Conservation (phyloP, 768 basidiomycete species). For the Nevesoporus exiguus region DNA sequence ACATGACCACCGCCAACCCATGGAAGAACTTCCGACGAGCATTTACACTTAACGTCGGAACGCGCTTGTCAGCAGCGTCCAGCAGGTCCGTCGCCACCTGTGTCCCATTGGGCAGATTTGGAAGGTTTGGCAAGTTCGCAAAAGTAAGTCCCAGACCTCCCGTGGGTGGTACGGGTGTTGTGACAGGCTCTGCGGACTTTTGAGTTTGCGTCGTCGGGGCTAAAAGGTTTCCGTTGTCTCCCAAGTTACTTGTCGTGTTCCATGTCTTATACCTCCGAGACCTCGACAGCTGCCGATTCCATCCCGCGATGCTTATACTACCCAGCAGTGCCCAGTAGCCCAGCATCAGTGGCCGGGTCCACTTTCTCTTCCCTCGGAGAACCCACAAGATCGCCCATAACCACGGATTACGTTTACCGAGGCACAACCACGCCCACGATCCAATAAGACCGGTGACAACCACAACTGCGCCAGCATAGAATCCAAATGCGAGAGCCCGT, state of each 20-base stretch:
- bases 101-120: conserved; percentile 53
- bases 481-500: conserved; percentile 78
- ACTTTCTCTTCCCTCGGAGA: conserved; percentile 67
- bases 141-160: conserved; percentile 34
- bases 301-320: conserved; percentile 85
- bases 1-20: conserved; percentile 93
- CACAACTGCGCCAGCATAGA: conserved; percentile 72
- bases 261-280: conserved; percentile 63
- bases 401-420: conserved; percentile 83
- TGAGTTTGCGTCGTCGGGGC: conserved; percentile 24
- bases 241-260: conserved; percentile 31
- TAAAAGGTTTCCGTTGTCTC: conserved; percentile 35
- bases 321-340: conserved; percentile 84
- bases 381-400: conserved; percentile 79
- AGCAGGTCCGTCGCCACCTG: conserved; percentile 60
- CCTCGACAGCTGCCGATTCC: conserved; percentile 87
- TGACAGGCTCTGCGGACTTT: conserved; percentile 16
- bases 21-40: conserved; percentile 97
- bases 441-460: conserved; percentile 84
- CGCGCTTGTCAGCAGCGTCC: conserved; percentile 86
- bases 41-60: conserved; percentile 87
- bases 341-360: conserved; percentile 76
- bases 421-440: conserved; percentile 87
- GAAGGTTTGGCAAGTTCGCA: conserved; percentile 50
- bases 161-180: conserved; percentile 12